Base-by-base conservation (phyloP, 2,329 filamentous ascomycete species). In the Daldinia sp. region DNA sequence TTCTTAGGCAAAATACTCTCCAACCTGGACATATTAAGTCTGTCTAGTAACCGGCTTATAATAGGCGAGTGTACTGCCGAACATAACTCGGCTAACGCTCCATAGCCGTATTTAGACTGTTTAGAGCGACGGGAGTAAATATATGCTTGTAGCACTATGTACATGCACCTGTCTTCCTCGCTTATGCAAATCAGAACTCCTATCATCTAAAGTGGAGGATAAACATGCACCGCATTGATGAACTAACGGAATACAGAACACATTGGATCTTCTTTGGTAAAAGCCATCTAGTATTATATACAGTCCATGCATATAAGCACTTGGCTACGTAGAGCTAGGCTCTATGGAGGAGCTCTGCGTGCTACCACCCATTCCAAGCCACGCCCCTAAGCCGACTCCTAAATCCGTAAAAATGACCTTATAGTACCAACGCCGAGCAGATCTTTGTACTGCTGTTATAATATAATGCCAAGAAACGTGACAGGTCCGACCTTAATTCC, bases 121-220 rank as follows among this genome's bases (percentile, higher is more conserved):
- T 60, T 12, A 53, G 37, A 64, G 33, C 55, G 41, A 59, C 39
- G 46, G 56, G 23, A 60, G 26, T 18, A 54, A 4, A 4, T 37
- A 23, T 55, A 48, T 44, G 60, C 57, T 65, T 67, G 51, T 64
- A 70, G 58, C 33, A 26, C 51, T 13, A 23, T 23, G 20, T 23
- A 54, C 6, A 23, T 54, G 33, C 51, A 54, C 51, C 9, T 26
- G 48, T 60, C 53, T 42, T 42, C 41, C 67, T 67, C 51, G 55
- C 44, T 42, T 48, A 67, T 67, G 63, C 64, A 69, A 42, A 66
- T 56, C 67, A 63, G 35, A 56, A n/a, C 53, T 60, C 56, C 41
- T 55, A 33, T 58, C 30, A 55, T 60, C 18, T 39, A 62, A 35
- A 35, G 60, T 58, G 42, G 46, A 59, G 12, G 23, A 57, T 58